These are phyloP conservation scores for Paraglomus brasilianum DNA, from an alignment of 192 early-diverging fungal genomes.

Conservation along the genomic window DNA sequence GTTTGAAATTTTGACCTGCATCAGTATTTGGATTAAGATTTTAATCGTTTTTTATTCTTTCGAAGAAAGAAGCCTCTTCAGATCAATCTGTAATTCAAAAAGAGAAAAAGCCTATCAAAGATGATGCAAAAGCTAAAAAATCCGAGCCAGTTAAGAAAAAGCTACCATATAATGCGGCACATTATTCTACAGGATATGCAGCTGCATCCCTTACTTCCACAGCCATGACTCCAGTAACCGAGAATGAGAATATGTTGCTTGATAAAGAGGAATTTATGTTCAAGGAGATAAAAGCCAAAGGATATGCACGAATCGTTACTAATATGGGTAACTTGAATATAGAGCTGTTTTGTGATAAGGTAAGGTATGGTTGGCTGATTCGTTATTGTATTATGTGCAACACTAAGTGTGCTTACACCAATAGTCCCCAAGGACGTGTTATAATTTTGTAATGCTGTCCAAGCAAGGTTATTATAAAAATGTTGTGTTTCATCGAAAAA, in stretches of 20 bases:
- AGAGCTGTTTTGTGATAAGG: constrained; percentile 76
- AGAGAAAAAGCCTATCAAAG: constrained; percentile 27
- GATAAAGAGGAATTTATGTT: constrained; percentile 91
- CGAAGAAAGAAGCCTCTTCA: constrained; percentile 34
- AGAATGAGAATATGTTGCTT: constrained; percentile 66
- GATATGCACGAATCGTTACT: constrained; percentile 74
- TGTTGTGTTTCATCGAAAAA: constrained; percentile 81
- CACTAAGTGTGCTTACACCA: neutral
- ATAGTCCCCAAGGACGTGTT: constrained; percentile 80
- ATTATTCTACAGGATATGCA: constrained; percentile 75
- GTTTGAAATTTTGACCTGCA: constrained; percentile 38
- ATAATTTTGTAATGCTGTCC: constrained; percentile 89
- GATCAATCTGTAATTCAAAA: constrained; percentile 30
- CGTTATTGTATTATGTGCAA: neutral
- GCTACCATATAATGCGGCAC: constrained; percentile 73
- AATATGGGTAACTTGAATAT: constrained; percentile 81
- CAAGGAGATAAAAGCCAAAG: constrained; percentile 77
- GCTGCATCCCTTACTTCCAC: constrained; percentile 89
- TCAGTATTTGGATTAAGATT: constrained; percentile 2
- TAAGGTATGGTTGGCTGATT: constrained; percentile 20
- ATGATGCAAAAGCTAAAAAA: constrained; percentile 29
- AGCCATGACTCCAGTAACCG: constrained; percentile 66
- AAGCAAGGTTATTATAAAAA: constrained; percentile 85
- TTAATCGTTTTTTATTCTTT: neutral
- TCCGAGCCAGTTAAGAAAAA: constrained; percentile 46